These are phyloP conservation scores for Trametes elegans DNA, from an alignment of 768 basidiomycete species.

Conservation along the genomic window DNA sequence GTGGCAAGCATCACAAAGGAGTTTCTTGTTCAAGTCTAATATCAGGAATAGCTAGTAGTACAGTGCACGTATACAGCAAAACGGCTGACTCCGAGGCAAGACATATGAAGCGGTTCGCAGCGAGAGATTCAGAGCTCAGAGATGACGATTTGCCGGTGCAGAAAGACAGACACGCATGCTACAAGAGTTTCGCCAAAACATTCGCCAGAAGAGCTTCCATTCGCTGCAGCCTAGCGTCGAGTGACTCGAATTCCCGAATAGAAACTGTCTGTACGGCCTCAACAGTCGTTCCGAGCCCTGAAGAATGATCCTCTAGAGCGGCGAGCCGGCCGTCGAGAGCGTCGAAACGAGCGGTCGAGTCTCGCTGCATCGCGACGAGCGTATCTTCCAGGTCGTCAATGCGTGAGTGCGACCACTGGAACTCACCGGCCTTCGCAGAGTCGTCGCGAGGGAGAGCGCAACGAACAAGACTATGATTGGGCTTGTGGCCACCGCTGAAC, in stretches of 20 bases:
- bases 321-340: neutral
- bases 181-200: neutral
- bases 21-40: too few species aligned
- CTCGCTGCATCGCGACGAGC: neutral
- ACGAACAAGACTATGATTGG: slow-evolving; percentile 6
- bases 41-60: too few species aligned
- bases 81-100: too few species aligned
- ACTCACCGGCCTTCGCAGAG: neutral
- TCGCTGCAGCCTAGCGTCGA: neutral
- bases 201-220: neutral
- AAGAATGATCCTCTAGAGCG: neutral
- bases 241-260: neutral
- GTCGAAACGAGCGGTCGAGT: slow-evolving; percentile 4
- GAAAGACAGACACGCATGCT: neutral
- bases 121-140: neutral
- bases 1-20: too few species aligned
- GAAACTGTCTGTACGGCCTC: neutral
- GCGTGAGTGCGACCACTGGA: neutral
- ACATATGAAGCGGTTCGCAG: too few species aligned
- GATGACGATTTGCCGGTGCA: neutral
- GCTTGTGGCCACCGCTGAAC: slow-evolving; percentile 6
- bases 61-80: too few species aligned
- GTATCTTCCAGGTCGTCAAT: slow-evolving; percentile 5
- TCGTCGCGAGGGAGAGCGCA: slow-evolving; percentile 5
- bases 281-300: too few species aligned